phyloP scores from a whole-genome alignment of 148 eudicot species.

The Rhododendron molle region DNA sequence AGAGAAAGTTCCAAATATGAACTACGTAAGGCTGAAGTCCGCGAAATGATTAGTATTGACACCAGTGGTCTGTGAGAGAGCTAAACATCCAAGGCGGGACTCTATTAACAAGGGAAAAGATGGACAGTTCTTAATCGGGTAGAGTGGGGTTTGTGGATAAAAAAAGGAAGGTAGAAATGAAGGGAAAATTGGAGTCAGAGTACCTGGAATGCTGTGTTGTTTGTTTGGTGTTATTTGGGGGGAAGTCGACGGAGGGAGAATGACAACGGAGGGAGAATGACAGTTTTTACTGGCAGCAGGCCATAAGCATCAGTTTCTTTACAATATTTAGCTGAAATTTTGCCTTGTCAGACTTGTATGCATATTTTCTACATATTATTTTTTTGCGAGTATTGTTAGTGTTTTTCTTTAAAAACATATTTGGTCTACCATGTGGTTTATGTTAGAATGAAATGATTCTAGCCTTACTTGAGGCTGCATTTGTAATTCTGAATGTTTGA shows the following conservation, averaged over 20 bases:
- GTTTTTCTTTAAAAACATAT: neutral
- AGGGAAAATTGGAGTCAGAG: no score
- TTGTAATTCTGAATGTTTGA: neutral
- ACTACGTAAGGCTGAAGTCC: neutral
- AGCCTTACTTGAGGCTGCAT: neutral
- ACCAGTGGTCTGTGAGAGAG: neutral
- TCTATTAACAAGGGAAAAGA: no score
- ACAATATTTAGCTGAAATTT: no score
- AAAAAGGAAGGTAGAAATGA: neutral
- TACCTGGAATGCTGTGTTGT: neutral
- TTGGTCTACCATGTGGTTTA: neutral
- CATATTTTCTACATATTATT: neutral
- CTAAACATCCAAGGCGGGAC: neutral
- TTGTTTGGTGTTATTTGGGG: neutral
- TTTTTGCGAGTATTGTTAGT: no score
- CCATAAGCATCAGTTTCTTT: constrained; percentile 1
- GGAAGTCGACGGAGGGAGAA: neutral
- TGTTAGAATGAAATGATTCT: neutral
- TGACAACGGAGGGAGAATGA: neutral
- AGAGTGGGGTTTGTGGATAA: neutral
- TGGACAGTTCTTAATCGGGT: no score
- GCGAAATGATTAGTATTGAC: neutral
- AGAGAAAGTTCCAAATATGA: neutral
- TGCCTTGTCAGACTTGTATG: neutral
- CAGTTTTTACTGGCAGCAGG: neutral